Percentiles rank a stretch among this genome's conserved stretches.
phyloP scores from a whole-genome alignment of 2,329 filamentous ascomycete genomes.

The Fusarium dlaminii region DNA sequence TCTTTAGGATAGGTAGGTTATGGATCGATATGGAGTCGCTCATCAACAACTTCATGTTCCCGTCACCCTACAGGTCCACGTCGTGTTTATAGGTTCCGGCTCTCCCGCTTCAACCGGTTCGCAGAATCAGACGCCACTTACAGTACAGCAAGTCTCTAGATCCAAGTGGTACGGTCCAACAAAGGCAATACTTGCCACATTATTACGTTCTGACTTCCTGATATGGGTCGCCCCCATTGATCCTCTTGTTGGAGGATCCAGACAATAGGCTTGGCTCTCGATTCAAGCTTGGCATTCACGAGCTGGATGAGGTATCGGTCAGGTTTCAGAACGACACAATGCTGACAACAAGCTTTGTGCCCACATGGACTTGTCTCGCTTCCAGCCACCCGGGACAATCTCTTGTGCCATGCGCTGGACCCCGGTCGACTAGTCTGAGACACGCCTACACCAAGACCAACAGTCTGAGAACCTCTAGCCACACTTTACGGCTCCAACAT shows the following conservation, averaged over 20 bases:
- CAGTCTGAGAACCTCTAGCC: neutral
- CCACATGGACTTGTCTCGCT: constrained; percentile 6
- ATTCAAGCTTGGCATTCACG: neutral
- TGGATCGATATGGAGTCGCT: neutral
- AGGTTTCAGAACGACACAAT: neutral
- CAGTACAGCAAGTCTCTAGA: neutral
- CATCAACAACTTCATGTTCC: neutral
- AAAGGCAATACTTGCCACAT: neutral
- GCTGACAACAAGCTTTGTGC: neutral
- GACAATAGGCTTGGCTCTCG: neutral
- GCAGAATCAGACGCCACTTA: neutral
- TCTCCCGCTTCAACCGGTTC: neutral
- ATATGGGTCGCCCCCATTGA: neutral
- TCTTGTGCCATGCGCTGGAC: neutral
- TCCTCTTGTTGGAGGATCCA: neutral
- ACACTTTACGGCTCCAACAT: neutral
- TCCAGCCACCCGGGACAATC: constrained; percentile 21
- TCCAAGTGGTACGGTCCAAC: neutral
- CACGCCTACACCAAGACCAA: neutral
- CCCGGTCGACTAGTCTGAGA: neutral
- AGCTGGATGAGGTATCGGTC: neutral
- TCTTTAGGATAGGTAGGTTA: too few species aligned
- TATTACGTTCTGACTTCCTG: neutral
- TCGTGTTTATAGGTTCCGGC: neutral
- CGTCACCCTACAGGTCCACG: neutral